phyloP scores from a whole-genome alignment of 179 eudicot species.

The Silene coronaria region DNA sequence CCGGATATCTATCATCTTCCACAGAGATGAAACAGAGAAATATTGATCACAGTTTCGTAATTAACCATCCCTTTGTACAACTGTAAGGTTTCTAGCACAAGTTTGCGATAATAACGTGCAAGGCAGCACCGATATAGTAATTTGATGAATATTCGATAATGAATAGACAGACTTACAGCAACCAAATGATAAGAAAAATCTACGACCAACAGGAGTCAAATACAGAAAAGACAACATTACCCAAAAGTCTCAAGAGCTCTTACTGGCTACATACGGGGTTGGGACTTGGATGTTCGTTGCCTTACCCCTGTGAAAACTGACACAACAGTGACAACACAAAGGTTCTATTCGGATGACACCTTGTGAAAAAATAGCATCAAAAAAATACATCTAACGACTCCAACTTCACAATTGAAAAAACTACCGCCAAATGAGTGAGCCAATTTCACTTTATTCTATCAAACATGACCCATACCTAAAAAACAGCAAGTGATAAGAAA shows the following conservation, averaged over 20 bases:
- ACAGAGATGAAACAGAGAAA: not conserved
- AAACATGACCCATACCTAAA: not conserved
- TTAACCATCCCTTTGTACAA: not conserved
- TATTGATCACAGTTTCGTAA: not conserved
- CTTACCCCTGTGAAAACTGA: too few relatives aligned
- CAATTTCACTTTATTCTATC: not conserved
- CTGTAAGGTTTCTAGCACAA: not conserved
- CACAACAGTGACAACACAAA: too few relatives aligned
- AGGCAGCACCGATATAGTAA: not conserved
- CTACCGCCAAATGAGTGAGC: not conserved
- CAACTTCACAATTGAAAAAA: not conserved
- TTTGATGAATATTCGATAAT: not conserved
- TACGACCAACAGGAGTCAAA: not conserved
- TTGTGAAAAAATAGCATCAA: too few relatives aligned
- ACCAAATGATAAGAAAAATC: not conserved
- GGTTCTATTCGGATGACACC: too few relatives aligned
- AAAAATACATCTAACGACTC: too few relatives aligned
- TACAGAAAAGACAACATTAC: not conserved
- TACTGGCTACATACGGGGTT: not conserved
- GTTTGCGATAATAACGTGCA: not conserved
- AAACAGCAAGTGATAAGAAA: not conserved
- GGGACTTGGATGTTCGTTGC: too few relatives aligned
- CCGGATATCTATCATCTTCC: not conserved
- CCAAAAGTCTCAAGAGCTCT: not conserved
- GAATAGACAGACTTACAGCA: not conserved